These are phyloP conservation scores for Coemansia sp. DNA, from an alignment of 192 early-diverging fungal genomes.

Conservation along the genomic window DNA sequence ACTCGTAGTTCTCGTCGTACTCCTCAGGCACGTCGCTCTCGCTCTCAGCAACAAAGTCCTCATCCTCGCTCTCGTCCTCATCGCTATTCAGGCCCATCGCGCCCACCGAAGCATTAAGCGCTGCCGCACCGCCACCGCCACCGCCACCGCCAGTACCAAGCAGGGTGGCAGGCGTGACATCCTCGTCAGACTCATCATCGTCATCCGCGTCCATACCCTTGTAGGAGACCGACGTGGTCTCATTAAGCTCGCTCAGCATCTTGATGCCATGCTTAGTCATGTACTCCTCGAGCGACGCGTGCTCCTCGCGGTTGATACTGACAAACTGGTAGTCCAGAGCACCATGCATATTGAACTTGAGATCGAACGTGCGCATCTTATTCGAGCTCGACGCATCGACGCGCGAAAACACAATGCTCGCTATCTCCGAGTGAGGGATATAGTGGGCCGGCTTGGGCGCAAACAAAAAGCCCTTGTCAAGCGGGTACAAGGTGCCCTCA, in stretches of 20 bases:
- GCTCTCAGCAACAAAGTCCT: slow-evolving; percentile 81
- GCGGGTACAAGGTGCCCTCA: slow-evolving; percentile 90
- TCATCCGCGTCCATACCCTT: slow-evolving; percentile 36
- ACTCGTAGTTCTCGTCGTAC: slow-evolving; percentile 67
- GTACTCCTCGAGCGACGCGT: slow-evolving; percentile 76
- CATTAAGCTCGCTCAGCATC: slow-evolving; percentile 70
- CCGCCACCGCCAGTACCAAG: slow-evolving; percentile 1
- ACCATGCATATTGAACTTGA: slow-evolving; percentile 85
- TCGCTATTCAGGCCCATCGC: slow-evolving; percentile 56
- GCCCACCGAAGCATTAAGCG: slow-evolving; percentile 21
- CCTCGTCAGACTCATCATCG: slow-evolving; percentile 23
- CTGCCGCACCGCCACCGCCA: slow-evolving; percentile 11
- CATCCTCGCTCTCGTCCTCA: slow-evolving; percentile 77
- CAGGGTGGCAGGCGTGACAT: neutral
- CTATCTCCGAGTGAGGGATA: slow-evolving; percentile 82
- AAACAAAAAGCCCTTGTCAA: slow-evolving; percentile 92
- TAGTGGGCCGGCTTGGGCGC: slow-evolving; percentile 92
- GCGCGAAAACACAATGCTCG: slow-evolving; percentile 85
- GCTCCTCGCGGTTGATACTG: slow-evolving; percentile 89
- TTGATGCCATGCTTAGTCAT: slow-evolving; percentile 80
- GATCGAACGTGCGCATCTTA: slow-evolving; percentile 80
- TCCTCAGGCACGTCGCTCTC: slow-evolving; percentile 78
- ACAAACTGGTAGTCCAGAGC: slow-evolving; percentile 81
- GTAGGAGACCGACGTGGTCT: slow-evolving; percentile 43
- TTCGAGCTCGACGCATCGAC: slow-evolving; percentile 55